phyloP scores from a whole-genome alignment of 176 grass and related monocot genomes.

The Cocos nucifera region DNA sequence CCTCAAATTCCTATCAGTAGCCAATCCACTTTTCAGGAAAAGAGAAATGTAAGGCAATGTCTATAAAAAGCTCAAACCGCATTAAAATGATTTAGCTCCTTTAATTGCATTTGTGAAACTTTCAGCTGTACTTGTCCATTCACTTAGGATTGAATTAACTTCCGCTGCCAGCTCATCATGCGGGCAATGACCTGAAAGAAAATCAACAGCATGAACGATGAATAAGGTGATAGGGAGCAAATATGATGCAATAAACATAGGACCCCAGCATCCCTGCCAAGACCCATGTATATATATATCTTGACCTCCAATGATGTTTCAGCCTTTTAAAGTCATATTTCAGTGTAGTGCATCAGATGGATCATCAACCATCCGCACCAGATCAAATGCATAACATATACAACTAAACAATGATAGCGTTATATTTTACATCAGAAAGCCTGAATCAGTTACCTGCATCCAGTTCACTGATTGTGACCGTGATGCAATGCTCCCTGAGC shows the following conservation, averaged over 20 bases:
- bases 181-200: constrained; percentile 62
- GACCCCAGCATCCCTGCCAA: too few species aligned
- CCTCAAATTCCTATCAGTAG: too few species aligned
- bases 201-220: constrained; percentile 4
- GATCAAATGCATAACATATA: neutral
- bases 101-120: too few species aligned
- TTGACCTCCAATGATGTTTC: too few species aligned
- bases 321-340: too few species aligned
- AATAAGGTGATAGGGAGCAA: neutral
- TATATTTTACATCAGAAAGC: neutral
- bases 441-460: constrained; percentile 54
- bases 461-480: constrained; percentile 51
- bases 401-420: neutral
- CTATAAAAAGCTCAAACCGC: too few species aligned
- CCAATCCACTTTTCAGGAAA: too few species aligned
- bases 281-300: neutral
- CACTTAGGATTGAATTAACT: constrained; percentile 54
- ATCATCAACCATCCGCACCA: too few species aligned
- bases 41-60: too few species aligned
- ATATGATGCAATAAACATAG: neutral
- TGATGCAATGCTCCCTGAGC: constrained; percentile 58
- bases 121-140: constrained; percentile 51
- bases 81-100: too few species aligned
- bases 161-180: constrained; percentile 82
- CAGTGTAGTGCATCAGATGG: too few species aligned